Conservation (phyloP, 768 basidiomycete genomes). For the Suillus subaureus region DNA sequence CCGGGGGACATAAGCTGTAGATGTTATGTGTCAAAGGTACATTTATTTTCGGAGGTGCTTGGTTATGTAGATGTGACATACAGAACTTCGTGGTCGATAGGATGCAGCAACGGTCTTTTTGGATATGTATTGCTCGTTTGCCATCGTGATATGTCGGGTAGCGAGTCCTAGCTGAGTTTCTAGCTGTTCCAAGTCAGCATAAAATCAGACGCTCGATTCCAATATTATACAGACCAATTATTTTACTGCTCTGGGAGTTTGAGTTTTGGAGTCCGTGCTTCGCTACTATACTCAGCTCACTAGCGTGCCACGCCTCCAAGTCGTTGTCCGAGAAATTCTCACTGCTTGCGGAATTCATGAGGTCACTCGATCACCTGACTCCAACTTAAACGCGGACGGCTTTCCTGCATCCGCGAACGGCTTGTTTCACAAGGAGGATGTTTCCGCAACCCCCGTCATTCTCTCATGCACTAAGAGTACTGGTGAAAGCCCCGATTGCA, state of each 20-base stretch:
- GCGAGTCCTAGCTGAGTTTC: not conserved
- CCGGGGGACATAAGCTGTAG: constrained; percentile 84
- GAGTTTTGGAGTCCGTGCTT: not conserved
- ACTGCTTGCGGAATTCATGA: not conserved
- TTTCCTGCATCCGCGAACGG: not conserved
- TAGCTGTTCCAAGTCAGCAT: not conserved
- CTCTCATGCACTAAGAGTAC: not conserved
- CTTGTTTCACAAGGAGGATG: not conserved
- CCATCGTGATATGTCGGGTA: constrained; percentile 27
- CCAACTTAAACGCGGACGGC: not conserved
- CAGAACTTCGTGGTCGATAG: constrained; percentile 43
- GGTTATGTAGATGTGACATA: constrained; percentile 16
- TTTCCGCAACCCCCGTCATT: constrained; percentile 1
- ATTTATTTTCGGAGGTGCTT: not conserved
- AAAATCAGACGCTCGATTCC: not conserved
- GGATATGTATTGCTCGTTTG: constrained; percentile 37
- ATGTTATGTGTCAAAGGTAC: constrained; percentile 5
- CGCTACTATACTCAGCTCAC: constrained; percentile 1
- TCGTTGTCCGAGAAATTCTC: constrained; percentile 3
- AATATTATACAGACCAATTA: not conserved
- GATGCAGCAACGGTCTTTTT: constrained; percentile 36
- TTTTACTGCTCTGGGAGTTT: not conserved
- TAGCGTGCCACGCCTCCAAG: not conserved
- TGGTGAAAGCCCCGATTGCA: not conserved
- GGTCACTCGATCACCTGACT: constrained; percentile 8